Evolutionary conservation across 345 rosid species (phyloP), one percentile per base, ranked within the genome.

Genomic region (Camelina sativa): DNA sequence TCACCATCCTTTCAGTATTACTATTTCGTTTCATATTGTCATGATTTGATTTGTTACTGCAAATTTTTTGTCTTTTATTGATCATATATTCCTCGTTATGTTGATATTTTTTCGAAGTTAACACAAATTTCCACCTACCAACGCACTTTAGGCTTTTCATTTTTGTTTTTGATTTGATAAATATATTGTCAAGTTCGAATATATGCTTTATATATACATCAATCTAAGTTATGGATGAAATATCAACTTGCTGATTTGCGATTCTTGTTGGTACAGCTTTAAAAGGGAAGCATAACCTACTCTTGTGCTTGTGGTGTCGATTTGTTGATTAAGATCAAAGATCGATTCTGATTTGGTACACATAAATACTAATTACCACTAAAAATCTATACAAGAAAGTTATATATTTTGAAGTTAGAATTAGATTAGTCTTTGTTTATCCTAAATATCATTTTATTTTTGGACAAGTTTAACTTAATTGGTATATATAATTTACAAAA

Each of bases 191-290:
- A 76, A 54, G 60, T 55, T 69, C 50, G 79, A 76, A 76, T 76
- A 76, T 76, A 76, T 76, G 71, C 80, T 69, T 69, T 54, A 56
- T 44, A 56, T 67, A 20, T 51, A 76, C 64, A 69, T 35, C 75
- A 69, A 44, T 76, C 28, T 76, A 53, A 53, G 50, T 53, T 61
- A 50, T 71, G 47, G 17, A 59, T 57, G 53, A 38, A 55, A 67
- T 60, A 67, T 41, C 79, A 76, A 69, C 65, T 69, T 52, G 70
- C 74, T 62, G 52, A 54, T 34, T 76, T 53, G 17, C 22, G 59
- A 69, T 69, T 69, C 71, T 64, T 69, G 75, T 62, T 76, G 66
- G 70, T 70, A 75, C 65, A 76, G 38, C 65, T 62, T 62, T 62
- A 23, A 46, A 28, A 55, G 80, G 52, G 69, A 68, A 54, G 71